phyloP scores from a whole-genome alignment of 2,329 filamentous ascomycete species.

The Sarocladiaceae sp. region DNA sequence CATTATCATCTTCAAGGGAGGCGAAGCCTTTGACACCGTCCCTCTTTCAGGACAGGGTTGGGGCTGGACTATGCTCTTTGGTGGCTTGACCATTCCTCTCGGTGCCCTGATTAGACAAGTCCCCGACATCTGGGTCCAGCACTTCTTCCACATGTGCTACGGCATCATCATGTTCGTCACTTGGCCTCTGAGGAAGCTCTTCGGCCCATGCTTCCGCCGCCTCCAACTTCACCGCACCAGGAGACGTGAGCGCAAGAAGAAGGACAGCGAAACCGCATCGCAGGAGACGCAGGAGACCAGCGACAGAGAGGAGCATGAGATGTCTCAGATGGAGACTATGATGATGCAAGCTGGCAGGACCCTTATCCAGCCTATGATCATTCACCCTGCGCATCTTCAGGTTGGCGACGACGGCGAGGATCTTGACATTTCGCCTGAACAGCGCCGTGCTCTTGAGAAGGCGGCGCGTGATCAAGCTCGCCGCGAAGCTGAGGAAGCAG shows the following conservation, averaged over 20 bases:
- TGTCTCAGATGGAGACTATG: slow-evolving; percentile 8
- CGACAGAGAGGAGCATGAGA: not conserved
- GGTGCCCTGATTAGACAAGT: slow-evolving; percentile 37
- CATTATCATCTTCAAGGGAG: slow-evolving; percentile 69
- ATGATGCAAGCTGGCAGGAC: slow-evolving; percentile 5
- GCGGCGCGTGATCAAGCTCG: slow-evolving; percentile 5
- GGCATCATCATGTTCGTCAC: slow-evolving; percentile 4
- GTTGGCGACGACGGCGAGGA: slow-evolving; percentile 8
- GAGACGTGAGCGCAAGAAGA: slow-evolving; percentile 3
- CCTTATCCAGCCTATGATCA: slow-evolving; percentile 5
- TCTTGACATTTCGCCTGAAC: slow-evolving; percentile 6
- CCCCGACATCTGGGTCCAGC: slow-evolving; percentile 23
- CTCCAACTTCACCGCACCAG: not conserved
- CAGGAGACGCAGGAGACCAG: not conserved
- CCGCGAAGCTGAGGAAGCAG: slow-evolving; percentile 2
- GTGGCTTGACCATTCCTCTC: slow-evolving; percentile 63
- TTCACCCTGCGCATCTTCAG: slow-evolving; percentile 7
- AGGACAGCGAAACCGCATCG: not conserved
- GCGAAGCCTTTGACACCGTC: slow-evolving; percentile 59
- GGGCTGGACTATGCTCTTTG: slow-evolving; percentile 66
- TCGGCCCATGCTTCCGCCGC: slow-evolving; percentile 4
- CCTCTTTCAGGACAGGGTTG: slow-evolving; percentile 62
- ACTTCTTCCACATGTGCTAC: not conserved
- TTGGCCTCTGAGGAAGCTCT: not conserved
- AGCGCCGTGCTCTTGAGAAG: slow-evolving; percentile 1